Evolutionary conservation across 169 alveolate genomes (phyloP), one percentile per base, ranked within the genome.

Genomic region (Babesia bigemina): DNA sequence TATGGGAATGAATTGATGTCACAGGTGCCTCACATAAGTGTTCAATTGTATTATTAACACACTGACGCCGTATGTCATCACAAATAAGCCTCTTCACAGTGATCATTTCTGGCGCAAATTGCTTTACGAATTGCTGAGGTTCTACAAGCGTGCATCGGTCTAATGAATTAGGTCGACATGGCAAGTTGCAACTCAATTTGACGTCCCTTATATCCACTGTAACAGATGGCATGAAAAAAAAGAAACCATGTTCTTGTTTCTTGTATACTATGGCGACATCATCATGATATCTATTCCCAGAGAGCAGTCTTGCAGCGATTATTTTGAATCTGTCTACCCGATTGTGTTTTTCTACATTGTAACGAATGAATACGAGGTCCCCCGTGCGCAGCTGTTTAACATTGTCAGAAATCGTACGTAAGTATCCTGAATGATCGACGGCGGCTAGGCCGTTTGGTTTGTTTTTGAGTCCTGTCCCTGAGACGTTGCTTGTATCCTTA

Each of bases 11-110:
- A 8, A 24, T 33, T 21, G 78, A 48, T 3, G 28, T 6, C 26
- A 17, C 21, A 7, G 76, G 14, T 17, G 45, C 79, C 0, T 39
- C 59, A 39, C 44, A 16, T 8, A 61, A 63, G n/a, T 36, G 42
- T 53, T 81, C 50, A 17, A 81, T 24, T 17, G 79, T 52, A 14
- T 62, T 48, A 7, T 29, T 22, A 21, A 81, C n/a, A 28, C 22
- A 28, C 6, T 62, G 29, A 0, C 88, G 63, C 28, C 33, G 65
- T 13, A 72, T 9, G 0, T 70, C 72, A 12, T 73, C 69, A 28
- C 88, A 81, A 9, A 81, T 49, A 22, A 81, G 79, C n/a, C 88
- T 66, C 26, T 70, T 42, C 6, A 74, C 59, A 16, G 85, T 69
- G 11, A 81, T 39, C 63, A 81, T 26, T 26, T 81, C 85, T 0